Conservation (phyloP, 2,329 filamentous ascomycete species). For the Zymoseptoria passerinii region DNA sequence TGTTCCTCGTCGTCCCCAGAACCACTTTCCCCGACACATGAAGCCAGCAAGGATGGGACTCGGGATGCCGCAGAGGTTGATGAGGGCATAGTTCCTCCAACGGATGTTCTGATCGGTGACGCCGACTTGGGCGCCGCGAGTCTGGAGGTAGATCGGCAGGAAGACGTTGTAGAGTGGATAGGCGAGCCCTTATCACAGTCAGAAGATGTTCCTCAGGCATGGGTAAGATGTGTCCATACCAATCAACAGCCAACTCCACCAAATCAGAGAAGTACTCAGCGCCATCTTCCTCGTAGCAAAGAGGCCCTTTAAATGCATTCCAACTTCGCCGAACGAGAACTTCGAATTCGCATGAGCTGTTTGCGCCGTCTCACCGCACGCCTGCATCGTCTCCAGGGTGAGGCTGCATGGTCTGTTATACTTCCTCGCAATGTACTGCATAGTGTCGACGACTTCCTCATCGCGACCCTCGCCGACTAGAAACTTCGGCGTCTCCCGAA, state of each 20-base stretch:
- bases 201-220: too few relatives aligned
- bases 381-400: conserved; percentile 42
- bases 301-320: conserved; percentile 54
- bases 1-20: conserved; percentile 53
- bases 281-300: conserved; percentile 54
- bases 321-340: conserved; percentile 35
- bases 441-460: conserved; percentile 41
- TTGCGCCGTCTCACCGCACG: conserved; percentile 34
- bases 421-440: conserved; percentile 44
- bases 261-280: conserved; percentile 56
- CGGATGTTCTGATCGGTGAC: conserved; percentile 47
- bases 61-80: conserved; percentile 58
- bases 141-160: conserved; percentile 54
- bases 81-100: conserved; percentile 66
- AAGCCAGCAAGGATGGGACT: conserved; percentile 61
- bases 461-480: conserved; percentile 47
- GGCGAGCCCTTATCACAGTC: too few relatives aligned
- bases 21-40: conserved; percentile 49
- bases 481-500: conserved; percentile 51
- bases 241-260: conserved; percentile 52
- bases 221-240: too few relatives aligned
- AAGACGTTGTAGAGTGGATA: conserved; percentile 73
- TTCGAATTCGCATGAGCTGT: conserved; percentile 16
- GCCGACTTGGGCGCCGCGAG: conserved; percentile 50
- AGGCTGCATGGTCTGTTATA: conserved; percentile 47